Base-by-base conservation (phyloP, 169 alveolate genomes). In the Perkinsus marinus region DNA sequence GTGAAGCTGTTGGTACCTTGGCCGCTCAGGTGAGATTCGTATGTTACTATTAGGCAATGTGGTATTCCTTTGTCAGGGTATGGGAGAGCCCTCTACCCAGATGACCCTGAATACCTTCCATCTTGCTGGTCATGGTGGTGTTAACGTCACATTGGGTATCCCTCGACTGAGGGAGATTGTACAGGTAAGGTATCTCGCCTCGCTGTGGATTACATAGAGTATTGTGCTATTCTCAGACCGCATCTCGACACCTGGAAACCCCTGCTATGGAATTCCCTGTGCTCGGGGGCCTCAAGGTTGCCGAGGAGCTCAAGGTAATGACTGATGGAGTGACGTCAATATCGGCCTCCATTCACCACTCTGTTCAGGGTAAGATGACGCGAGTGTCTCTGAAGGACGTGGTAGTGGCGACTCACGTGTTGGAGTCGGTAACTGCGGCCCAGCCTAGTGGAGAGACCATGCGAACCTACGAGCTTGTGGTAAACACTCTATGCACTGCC, bases 31-130 rank as follows among this genome's bases (percentile, higher is more conserved):
- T 57, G 34, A 30, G 79, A 0, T 57, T 2, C n/a, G n/a, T n/a
- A n/a, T n/a, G n/a, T n/a, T n/a, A n/a, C n/a, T n/a, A n/a, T n/a
- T n/a, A n/a, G n/a, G n/a, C n/a, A n/a, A n/a, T n/a, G n/a, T 57
- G 79, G 7, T 57, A 30, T 57, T 57, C 37, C n/a, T n/a, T n/a
- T n/a, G n/a, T 57, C 34, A 57, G 79, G 96, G 98, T 39, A 97
- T 99, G 47, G 99, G 99, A 39, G 99, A 99, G 92, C 99, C 99
- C 0, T 98, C 99, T 39, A 99, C 99, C 37, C 99, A 99, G 95
- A 98, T 99, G 99, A 99, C 99, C 13, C 95, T 99, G 90, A 99
- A 99, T 95, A 99, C 99, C 38, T 99, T 99, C 97, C 99, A 99
- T 96, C 96, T 99, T 94, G 99, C 99, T 3, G 99, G 99, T 0